Evolutionary conservation across 179 eudicot species (phyloP), one percentile per base, ranked within the genome.

Genomic region (Spinacia oleracea): DNA sequence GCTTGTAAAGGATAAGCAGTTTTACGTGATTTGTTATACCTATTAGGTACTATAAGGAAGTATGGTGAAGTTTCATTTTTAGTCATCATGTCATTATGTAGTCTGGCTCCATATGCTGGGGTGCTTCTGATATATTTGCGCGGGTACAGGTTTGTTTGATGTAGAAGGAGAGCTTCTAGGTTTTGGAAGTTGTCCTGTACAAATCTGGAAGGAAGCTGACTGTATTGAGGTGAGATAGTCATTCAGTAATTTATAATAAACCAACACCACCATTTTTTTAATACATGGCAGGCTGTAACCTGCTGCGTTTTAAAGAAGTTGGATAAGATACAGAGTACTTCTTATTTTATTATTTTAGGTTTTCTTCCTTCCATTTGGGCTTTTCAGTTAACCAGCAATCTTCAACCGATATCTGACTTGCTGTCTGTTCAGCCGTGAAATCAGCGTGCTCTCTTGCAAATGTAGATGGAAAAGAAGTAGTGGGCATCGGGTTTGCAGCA

Each of bases 331-430:
- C n/a, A n/a, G n/a, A n/a, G n/a, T 48, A 48, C 51, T 14, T 46
- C 60, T n/a, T n/a, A n/a, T n/a, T 60, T 12, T 4, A 5, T 45
- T 8, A 21, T 53, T 34, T 29, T 42, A 14, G 25, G n/a, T 35
- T 45, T 46, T 72, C 48, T 46, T 18, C 4, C 38, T 51, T 60
- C 42, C 16, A 42, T 77, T 23, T 64, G 43, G n/a, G 23, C 1
- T 59, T 71, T 70, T 7, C 71, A 1, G 35, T 29, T 72, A 75
- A 78, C 76, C 90, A 96, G 99, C 98, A 96, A 96, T 96, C 99
- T 78, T 96, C 99, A 71, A 96, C 98, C 48, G 99, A 96, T 89
- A 96, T 96, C 80, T 96, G 98, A 97, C 94, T 78, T 86, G 98
- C 99, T 62, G 89, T 96, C 77, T 96, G 97, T 84, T 76, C 98